Conservation (phyloP, 331 rosid species). For the Malus hybrid region DNA sequence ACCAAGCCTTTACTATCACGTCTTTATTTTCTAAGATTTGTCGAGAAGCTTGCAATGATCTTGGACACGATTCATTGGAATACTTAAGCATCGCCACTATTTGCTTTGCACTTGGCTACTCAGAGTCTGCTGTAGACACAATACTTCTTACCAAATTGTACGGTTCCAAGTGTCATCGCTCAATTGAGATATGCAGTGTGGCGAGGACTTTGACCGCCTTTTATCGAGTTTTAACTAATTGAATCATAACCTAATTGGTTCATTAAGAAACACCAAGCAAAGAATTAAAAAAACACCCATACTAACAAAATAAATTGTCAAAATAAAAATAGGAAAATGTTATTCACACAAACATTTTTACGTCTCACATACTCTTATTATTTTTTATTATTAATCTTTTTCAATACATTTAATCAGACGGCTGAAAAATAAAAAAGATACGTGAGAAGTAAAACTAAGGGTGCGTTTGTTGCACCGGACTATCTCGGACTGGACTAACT, state of each 20-base stretch:
- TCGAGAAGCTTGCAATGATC: neutral
- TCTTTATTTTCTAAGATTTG: neutral
- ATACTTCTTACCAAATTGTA: no score
- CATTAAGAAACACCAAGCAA: neutral
- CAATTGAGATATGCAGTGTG: neutral
- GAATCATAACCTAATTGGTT: neutral
- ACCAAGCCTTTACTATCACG: neutral
- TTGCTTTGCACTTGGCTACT: neutral
- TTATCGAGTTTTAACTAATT: neutral
- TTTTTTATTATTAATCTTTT: no score
- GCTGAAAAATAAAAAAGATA: rapidly evolving
- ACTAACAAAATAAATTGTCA: neutral
- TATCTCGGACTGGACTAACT: no score
- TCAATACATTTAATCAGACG: no score
- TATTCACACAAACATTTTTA: no score
- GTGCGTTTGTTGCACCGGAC: no score
- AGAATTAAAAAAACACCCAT: neutral
- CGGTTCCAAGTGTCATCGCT: neutral
- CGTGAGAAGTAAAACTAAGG: no score
- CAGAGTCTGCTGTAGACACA: neutral
- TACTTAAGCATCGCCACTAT: no score
- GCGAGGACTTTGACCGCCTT: no score
- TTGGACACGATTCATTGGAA: neutral
- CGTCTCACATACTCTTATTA: no score
- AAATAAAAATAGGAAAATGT: rapidly evolving